Evolutionary conservation across 108 stramenopile genomes (phyloP).

Genomic region (Aurantiochytrium sp.): DNA sequence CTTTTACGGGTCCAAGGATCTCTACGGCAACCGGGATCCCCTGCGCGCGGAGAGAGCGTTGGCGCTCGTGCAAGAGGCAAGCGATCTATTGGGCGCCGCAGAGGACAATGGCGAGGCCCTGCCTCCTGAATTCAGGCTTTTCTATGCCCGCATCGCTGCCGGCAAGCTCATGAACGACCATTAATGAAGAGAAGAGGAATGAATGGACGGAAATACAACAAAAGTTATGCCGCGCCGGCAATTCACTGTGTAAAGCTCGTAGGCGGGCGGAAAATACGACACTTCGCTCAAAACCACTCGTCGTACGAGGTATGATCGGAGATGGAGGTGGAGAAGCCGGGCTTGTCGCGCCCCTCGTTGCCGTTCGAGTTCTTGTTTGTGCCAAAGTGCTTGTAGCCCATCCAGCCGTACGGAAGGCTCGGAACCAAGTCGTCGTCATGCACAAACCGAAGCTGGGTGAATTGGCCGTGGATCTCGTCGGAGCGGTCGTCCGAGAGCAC

Average conservation of each 20-base stretch:
- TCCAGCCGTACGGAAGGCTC: background rate
- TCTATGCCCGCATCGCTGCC: background rate
- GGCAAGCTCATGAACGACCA: too few species aligned
- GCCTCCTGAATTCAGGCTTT: background rate
- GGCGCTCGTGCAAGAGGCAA: background rate
- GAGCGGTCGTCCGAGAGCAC: background rate
- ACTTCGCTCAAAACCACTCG: background rate
- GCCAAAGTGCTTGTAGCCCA: slow-evolving; percentile 28
- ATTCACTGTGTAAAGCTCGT: too few species aligned
- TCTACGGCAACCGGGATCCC: slow-evolving; percentile 32
- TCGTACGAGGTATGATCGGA: background rate
- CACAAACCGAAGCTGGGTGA: background rate
- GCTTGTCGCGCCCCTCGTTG: background rate
- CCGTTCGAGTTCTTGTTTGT: background rate
- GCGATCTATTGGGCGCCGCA: background rate
- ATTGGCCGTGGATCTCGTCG: background rate
- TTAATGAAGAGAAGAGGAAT: too few species aligned
- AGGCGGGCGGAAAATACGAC: too few species aligned
- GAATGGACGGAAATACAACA: too few species aligned
- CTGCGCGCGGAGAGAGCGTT: background rate
- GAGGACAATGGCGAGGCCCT: background rate
- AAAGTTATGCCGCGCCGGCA: too few species aligned
- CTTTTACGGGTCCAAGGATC: slow-evolving; percentile 25
- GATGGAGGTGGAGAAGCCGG: background rate
- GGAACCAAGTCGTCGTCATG: background rate